Conservation (phyloP, 2,329 filamentous ascomycete genomes). For the Penicillium sp. region DNA sequence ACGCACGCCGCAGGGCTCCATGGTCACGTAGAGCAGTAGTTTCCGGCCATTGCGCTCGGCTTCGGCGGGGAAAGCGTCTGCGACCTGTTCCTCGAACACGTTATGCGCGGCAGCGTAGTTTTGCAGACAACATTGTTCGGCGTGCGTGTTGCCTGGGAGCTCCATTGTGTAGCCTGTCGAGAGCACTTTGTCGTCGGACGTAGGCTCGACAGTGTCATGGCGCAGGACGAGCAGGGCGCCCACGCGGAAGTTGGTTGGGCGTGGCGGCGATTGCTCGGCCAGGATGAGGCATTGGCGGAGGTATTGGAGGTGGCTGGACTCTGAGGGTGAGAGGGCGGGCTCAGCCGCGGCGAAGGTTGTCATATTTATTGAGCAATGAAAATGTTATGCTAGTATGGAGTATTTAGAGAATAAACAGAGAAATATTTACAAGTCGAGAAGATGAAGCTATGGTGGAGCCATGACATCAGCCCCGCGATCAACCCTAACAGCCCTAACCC, state of each 20-base stretch:
- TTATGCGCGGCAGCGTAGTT: slow-evolving; percentile 52
- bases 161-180: slow-evolving; percentile 89
- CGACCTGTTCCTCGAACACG: slow-evolving; percentile 32
- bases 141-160: slow-evolving; percentile 87
- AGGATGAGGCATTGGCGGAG: slow-evolving; percentile 72
- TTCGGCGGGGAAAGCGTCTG: slow-evolving; percentile 37
- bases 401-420: background rate
- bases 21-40: slow-evolving; percentile 78
- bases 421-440: background rate
- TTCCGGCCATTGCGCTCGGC: slow-evolving; percentile 21
- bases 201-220: slow-evolving; percentile 22
- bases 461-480: background rate
- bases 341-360: slow-evolving; percentile 13
- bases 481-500: background rate
- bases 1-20: slow-evolving; percentile 57
- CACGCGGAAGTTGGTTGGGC: slow-evolving; percentile 88
- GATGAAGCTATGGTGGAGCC: background rate
- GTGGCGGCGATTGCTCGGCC: slow-evolving; percentile 75
- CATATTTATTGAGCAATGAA: slow-evolving; percentile 8
- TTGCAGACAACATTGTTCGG: slow-evolving; percentile 84
- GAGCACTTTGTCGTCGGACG: slow-evolving; percentile 52
- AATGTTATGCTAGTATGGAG: no score
- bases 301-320: slow-evolving; percentile 40
- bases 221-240: slow-evolving; percentile 73
- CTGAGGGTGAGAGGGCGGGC: slow-evolving; percentile 14